These are phyloP conservation scores for Aspergillus olivimuriae DNA, from an alignment of 495 filamentous ascomycete species.

Conservation along the genomic window DNA sequence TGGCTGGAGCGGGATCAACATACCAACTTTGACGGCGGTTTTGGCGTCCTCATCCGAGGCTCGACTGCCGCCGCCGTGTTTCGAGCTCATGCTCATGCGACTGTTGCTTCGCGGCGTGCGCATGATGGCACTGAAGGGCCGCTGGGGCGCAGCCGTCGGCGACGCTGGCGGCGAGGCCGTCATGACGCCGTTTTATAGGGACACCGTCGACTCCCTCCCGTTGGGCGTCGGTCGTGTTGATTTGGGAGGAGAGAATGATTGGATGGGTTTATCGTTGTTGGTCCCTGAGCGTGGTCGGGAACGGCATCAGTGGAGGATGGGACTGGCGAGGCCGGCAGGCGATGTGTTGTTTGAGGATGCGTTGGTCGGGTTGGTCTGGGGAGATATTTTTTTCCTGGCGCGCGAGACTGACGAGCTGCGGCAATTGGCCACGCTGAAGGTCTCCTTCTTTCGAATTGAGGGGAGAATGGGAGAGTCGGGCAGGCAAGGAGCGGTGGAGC, in stretches of 20 bases:
- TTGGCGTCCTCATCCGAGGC: constrained; percentile 90
- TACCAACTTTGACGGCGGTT: constrained; percentile 99
- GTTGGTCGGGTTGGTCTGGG: not conserved
- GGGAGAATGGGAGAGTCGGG: constrained; percentile 1
- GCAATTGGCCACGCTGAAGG: constrained; percentile 10
- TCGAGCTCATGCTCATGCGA: constrained; percentile 84
- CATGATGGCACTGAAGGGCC: constrained; percentile 84
- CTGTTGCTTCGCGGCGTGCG: constrained; percentile 76
- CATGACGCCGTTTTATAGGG: constrained; percentile 35
- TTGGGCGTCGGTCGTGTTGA: no score
- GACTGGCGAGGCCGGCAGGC: no score
- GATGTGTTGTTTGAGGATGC: not conserved
- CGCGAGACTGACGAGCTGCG: constrained; percentile 18
- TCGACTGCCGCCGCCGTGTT: constrained; percentile 70
- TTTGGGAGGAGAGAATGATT: constrained; percentile 15
- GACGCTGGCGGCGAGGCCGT: constrained; percentile 54
- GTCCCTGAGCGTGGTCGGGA: constrained; percentile 3
- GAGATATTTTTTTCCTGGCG: constrained; percentile 3
- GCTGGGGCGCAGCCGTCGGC: constrained; percentile 50
- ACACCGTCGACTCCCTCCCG: no score
- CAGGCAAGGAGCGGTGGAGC: not conserved
- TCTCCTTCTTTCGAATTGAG: constrained; percentile 3
- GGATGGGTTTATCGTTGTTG: constrained; percentile 12
- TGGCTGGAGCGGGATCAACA: constrained; percentile 31
- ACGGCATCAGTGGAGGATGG: constrained; percentile 15